These are phyloP conservation scores for Spencermartinsiella ligniputridi DNA, from an alignment of 1,139 yeast genomes.

Conservation along the genomic window DNA sequence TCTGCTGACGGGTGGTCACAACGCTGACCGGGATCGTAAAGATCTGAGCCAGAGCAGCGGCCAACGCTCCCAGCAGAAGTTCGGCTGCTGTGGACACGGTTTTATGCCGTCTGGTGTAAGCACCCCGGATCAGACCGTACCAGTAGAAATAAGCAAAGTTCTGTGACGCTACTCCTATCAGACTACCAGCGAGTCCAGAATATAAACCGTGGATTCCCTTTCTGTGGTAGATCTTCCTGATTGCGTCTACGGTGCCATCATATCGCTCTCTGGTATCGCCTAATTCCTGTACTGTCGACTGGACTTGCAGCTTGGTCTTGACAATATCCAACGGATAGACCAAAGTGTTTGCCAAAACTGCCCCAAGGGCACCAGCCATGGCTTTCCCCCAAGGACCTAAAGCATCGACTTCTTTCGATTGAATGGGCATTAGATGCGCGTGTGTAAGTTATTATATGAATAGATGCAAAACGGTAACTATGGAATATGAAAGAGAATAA, in stretches of 20 bases:
- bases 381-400: slow-evolving; percentile 63
- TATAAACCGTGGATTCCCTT: slow-evolving; percentile 73
- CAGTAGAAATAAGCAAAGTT: slow-evolving; percentile 82
- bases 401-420: slow-evolving; percentile 21
- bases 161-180: slow-evolving; percentile 72
- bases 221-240: slow-evolving; percentile 49
- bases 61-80: slow-evolving; percentile 72
- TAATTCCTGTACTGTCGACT: slow-evolving; percentile 19
- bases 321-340: slow-evolving; percentile 88
- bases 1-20: slow-evolving; percentile 80
- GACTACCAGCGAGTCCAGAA: slow-evolving; percentile 66
- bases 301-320: slow-evolving; percentile 72
- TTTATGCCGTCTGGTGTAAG: slow-evolving; percentile 43
- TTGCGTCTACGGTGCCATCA: slow-evolving; percentile 59
- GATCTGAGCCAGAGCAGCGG: slow-evolving; percentile 80
- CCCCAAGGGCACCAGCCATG: slow-evolving; percentile 79
- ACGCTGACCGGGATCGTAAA: slow-evolving; percentile 83
- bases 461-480: no score
- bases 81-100: slow-evolving; percentile 57
- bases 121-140: slow-evolving; percentile 69
- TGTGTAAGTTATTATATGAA: no score
- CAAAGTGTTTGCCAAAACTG: slow-evolving; percentile 73
- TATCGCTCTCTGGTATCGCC: slow-evolving; percentile 35
- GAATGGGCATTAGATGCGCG: slow-evolving; percentile 26
- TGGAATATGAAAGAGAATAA: no score